phyloP scores from a whole-genome alignment of 164 flowering plant genomes.

The Liriodendron chinense region DNA sequence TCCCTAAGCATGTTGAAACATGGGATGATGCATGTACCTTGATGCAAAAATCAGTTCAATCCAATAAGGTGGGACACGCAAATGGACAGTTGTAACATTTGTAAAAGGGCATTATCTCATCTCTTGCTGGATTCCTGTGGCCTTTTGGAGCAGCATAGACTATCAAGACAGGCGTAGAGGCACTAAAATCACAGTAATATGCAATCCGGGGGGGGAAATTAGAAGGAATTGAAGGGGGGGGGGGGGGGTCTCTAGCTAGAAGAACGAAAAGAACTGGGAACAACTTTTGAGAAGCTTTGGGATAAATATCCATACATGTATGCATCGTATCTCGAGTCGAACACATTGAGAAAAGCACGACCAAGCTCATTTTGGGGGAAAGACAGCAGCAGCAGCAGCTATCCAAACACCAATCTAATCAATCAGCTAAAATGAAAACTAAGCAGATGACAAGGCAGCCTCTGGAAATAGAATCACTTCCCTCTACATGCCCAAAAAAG shows the following conservation, averaged over 20 bases:
- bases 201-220: not conserved
- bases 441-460: slow-evolving; percentile 2
- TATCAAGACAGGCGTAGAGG: not conserved
- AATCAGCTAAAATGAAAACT: slow-evolving; percentile 3
- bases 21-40: too few relatives aligned
- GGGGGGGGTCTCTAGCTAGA: not conserved
- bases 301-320: not conserved
- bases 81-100: too few relatives aligned
- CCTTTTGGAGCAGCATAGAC: not conserved
- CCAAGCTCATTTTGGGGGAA: not conserved
- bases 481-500: slow-evolving; percentile 15
- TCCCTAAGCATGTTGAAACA: too few relatives aligned
- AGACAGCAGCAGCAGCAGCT: not conserved
- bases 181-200: not conserved
- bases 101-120: too few relatives aligned
- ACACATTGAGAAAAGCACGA: not conserved
- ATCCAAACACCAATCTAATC: slow-evolving; percentile 6
- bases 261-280: not conserved
- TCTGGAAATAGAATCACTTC: slow-evolving; percentile 4
- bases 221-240: too few relatives aligned
- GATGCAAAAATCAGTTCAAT: too few relatives aligned
- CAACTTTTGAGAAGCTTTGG: not conserved
- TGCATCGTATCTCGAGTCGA: not conserved
- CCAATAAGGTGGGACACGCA: too few relatives aligned
- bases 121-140: too few relatives aligned